Conservation (phyloP, 2,329 filamentous ascomycete species). For the Paecilomyces niveus region DNA sequence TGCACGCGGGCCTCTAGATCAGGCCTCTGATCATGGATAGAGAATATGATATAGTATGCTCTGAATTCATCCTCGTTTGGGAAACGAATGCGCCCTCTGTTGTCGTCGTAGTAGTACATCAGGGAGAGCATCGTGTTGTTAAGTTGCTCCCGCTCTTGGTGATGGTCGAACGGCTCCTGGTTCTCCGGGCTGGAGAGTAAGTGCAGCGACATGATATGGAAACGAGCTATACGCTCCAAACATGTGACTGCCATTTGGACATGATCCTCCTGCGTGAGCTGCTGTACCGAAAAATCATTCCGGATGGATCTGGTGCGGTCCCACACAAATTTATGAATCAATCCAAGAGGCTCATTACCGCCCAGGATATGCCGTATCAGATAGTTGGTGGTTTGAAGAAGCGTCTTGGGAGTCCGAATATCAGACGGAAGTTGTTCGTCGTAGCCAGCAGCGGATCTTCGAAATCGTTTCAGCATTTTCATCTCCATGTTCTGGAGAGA, state of each 20-base stretch:
- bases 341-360: constrained; percentile 41
- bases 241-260: constrained; percentile 53
- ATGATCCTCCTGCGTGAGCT: constrained; percentile 50
- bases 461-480: constrained; percentile 58
- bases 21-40: constrained; percentile 45
- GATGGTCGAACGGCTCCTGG: constrained; percentile 47
- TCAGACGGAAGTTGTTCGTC: constrained; percentile 59
- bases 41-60: constrained; percentile 55
- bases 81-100: constrained; percentile 41
- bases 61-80: constrained; percentile 58
- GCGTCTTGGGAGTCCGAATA: constrained; percentile 49
- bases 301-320: constrained; percentile 58
- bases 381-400: constrained; percentile 43
- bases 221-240: constrained; percentile 56
- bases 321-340: constrained; percentile 59
- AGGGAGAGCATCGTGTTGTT: constrained; percentile 56
- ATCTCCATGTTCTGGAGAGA: constrained; percentile 26
- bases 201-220: constrained; percentile 57
- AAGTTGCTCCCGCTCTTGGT: constrained; percentile 58
- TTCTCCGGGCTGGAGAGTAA: constrained; percentile 47
- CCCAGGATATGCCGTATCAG: constrained; percentile 45
- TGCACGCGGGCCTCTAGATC: constrained; percentile 54
- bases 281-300: constrained; percentile 59
- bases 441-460: constrained; percentile 55
- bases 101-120: constrained; percentile 55